A percentile compares a stretch with the other conserved stretches of the same genome.
Evolutionary conservation across 2,329 filamentous ascomycete species (phyloP).

Genomic region (Capronia americana): DNA sequence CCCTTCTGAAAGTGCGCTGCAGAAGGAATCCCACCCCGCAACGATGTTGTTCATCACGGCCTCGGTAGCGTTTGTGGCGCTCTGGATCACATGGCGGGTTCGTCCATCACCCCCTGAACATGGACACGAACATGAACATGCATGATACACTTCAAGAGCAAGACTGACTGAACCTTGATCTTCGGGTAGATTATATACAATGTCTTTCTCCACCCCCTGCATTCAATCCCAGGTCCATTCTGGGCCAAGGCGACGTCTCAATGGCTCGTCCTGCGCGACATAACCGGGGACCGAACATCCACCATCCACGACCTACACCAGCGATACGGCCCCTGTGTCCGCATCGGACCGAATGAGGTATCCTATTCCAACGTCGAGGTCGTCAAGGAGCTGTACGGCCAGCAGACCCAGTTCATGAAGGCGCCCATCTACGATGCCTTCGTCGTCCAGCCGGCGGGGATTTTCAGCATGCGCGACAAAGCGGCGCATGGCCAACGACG

Average conservation of each 20-base stretch:
- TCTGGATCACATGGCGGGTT: too few species aligned
- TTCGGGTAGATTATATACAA: background rate
- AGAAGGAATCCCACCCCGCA: too few species aligned
- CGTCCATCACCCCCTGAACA: too few species aligned
- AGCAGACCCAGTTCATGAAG: constrained; percentile 27
- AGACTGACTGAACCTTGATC: too few species aligned
- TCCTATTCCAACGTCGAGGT: constrained; percentile 71
- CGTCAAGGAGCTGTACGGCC: constrained; percentile 66
- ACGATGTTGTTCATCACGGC: too few species aligned
- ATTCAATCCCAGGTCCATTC: constrained; percentile 92
- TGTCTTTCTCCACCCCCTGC: constrained; percentile 29
- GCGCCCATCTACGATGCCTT: constrained; percentile 27
- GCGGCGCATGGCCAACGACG: constrained; percentile 48
- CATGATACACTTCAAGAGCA: too few species aligned
- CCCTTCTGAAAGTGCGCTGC: too few species aligned
- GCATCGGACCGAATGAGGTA: constrained; percentile 69
- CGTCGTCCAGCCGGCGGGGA: constrained; percentile 8
- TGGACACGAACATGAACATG: too few species aligned
- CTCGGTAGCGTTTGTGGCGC: too few species aligned
- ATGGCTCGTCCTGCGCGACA: constrained; percentile 20
- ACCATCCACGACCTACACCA: constrained; percentile 56
- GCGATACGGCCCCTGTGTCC: constrained; percentile 65
- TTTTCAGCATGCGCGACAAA: constrained; percentile 42
- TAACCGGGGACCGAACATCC: constrained; percentile 10
- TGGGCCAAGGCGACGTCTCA: constrained; percentile 69